phyloP scores from a whole-genome alignment of 2,329 filamentous ascomycete species.

The Chrysoporthe deuterocubensis region DNA sequence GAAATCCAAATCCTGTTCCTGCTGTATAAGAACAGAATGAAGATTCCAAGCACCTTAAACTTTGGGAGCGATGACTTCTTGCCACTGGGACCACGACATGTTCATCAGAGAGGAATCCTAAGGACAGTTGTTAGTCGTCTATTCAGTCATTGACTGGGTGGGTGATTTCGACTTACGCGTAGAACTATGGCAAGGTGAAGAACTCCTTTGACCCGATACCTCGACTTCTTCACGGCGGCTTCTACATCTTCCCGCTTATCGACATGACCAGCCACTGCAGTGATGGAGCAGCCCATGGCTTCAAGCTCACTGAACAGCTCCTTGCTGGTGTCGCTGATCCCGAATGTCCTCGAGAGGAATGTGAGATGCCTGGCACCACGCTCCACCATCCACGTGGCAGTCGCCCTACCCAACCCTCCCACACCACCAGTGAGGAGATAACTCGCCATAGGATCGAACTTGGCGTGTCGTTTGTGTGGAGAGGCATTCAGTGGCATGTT shows the following conservation, averaged over 20 bases:
- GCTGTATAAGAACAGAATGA: constrained; percentile 32
- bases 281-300: constrained; percentile 12
- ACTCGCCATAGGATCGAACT: constrained; percentile 2
- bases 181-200: constrained; percentile 20
- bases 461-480: background rate
- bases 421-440: constrained; percentile 14
- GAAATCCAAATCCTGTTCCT: constrained; percentile 32
- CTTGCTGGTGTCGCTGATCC: background rate
- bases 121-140: no score
- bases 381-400: constrained; percentile 13
- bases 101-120: constrained; percentile 13
- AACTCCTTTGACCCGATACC: constrained; percentile 2
- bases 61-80: constrained; percentile 30
- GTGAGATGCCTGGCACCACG: background rate
- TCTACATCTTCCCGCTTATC: constrained; percentile 4
- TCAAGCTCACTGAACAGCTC: constrained; percentile 2
- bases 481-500: background rate
- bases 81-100: constrained; percentile 39
- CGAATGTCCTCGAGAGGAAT: constrained; percentile 10
- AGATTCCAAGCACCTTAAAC: constrained; percentile 22
- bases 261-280: constrained; percentile 10
- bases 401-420: constrained; percentile 6
- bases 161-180: no score
- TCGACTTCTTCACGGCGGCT: background rate
- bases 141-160: no score